phyloP scores from a whole-genome alignment of 805 yeast genomes.

The Groenewaldozyma tartarivorans region DNA sequence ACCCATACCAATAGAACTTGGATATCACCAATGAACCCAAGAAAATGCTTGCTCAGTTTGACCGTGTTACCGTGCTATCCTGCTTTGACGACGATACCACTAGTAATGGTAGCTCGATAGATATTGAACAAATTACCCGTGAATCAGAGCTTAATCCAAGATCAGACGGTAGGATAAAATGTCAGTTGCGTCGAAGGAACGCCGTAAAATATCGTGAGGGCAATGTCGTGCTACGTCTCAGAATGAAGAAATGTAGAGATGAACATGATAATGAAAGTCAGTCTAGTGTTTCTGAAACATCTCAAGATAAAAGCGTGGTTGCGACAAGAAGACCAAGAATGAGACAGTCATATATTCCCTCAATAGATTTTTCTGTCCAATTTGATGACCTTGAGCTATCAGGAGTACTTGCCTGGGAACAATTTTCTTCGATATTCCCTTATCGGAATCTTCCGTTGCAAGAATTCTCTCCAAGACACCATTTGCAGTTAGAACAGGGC shows the following conservation, averaged over 20 bases:
- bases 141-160: not conserved
- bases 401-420: not conserved
- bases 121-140: not conserved
- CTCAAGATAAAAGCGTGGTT: not conserved
- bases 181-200: conserved; percentile 5
- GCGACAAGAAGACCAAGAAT: not conserved
- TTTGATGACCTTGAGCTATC: not conserved
- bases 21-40: not conserved
- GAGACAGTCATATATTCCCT: not conserved
- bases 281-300: not conserved
- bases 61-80: not conserved
- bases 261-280: not conserved
- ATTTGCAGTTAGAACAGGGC: not conserved
- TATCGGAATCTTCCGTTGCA: too few species aligned
- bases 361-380: too few species aligned
- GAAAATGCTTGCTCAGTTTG: conserved; percentile 1
- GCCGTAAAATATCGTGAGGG: conserved; percentile 1
- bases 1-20: too few species aligned
- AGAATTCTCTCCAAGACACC: not conserved
- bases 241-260: not conserved
- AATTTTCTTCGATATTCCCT: too few species aligned
- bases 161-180: not conserved
- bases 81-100: not conserved
- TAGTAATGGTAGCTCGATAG: not conserved
- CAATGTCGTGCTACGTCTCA: not conserved